A percentile compares a stretch with the other conserved stretches of the same genome.
Evolutionary conservation across 163 green algal species (phyloP).

Genomic region (Chlamydomonas reinhardtii): DNA sequence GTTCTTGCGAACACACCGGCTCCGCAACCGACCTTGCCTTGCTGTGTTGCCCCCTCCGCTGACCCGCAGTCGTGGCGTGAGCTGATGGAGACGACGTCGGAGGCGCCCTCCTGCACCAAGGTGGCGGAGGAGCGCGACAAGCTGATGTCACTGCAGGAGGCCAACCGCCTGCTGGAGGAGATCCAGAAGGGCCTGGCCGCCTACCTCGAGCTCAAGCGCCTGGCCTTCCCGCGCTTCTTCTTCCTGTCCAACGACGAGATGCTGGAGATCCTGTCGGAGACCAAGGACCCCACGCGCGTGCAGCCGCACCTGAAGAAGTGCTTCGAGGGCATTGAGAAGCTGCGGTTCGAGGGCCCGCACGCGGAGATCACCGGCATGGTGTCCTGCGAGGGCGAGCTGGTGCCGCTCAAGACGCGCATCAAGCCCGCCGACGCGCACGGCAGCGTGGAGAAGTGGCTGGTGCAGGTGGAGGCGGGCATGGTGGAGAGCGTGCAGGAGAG

Average conservation of each 20-base stretch:
- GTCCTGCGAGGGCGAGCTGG: conserved; percentile 75
- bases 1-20: no score
- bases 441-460: conserved; percentile 84
- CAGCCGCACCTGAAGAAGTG: conserved; percentile 91
- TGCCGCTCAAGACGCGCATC: conserved; percentile 78
- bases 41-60: no score
- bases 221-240: conserved; percentile 82
- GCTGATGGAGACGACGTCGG: conserved; percentile 71
- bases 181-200: conserved; percentile 82
- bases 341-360: conserved; percentile 54
- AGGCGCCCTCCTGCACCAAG: conserved; percentile 59
- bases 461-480: conserved; percentile 85
- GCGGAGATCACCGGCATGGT: conserved; percentile 76
- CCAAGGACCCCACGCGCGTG: conserved; percentile 84
- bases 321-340: conserved; percentile 85
- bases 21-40: no score
- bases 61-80: conserved; percentile 71
- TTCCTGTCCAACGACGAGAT: conserved; percentile 87
- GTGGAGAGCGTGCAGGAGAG: conserved; percentile 72
- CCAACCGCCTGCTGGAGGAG: conserved; percentile 76
- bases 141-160: conserved; percentile 65
- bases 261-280: conserved; percentile 87
- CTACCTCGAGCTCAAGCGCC: conserved; percentile 84
- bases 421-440: conserved; percentile 74
- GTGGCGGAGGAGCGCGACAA: conserved; percentile 70